Conservation (phyloP, 2,329 filamentous ascomycete species). For the Aureobasidium leucospermi region DNA sequence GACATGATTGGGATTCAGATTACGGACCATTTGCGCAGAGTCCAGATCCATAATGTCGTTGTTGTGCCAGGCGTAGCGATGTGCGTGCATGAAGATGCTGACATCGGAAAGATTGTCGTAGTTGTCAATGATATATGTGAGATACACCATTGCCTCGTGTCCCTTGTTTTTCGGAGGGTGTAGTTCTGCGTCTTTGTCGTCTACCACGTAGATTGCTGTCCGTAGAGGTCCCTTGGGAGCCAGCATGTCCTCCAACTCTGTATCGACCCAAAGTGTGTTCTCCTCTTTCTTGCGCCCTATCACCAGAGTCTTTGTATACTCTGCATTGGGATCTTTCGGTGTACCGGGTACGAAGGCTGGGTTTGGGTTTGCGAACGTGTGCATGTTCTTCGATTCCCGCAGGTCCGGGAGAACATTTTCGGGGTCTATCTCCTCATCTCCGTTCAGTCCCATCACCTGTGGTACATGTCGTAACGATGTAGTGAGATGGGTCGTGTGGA, state of each 20-base stretch:
- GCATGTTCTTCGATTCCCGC: neutral
- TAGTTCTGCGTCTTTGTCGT: constrained; percentile 40
- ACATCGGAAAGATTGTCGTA: constrained; percentile 54
- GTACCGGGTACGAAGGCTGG: constrained; percentile 24
- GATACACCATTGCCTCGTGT: constrained; percentile 56
- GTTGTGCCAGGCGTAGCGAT: constrained; percentile 53
- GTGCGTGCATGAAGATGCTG: constrained; percentile 54
- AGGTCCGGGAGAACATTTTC: neutral
- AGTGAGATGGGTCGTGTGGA: constrained; percentile 31
- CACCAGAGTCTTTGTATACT: constrained; percentile 49
- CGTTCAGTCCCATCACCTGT: constrained; percentile 34
- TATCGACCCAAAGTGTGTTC: constrained; percentile 48
- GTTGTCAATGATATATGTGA: constrained; percentile 55
- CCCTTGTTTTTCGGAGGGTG: constrained; percentile 52
- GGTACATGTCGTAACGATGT: constrained; percentile 33
- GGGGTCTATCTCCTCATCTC: constrained; percentile 20
- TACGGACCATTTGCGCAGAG: constrained; percentile 37
- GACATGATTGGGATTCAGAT: constrained; percentile 40
- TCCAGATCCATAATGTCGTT: constrained; percentile 43
- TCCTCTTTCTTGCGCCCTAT: constrained; percentile 47
- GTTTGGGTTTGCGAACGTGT: constrained; percentile 11
- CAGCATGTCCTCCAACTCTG: constrained; percentile 40
- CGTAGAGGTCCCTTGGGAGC: constrained; percentile 27
- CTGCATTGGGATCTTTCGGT: constrained; percentile 38
- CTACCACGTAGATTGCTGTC: constrained; percentile 45